These are phyloP conservation scores for Cyanophora paradoxa DNA, from an alignment of 78 protist species.

Conservation along the genomic window DNA sequence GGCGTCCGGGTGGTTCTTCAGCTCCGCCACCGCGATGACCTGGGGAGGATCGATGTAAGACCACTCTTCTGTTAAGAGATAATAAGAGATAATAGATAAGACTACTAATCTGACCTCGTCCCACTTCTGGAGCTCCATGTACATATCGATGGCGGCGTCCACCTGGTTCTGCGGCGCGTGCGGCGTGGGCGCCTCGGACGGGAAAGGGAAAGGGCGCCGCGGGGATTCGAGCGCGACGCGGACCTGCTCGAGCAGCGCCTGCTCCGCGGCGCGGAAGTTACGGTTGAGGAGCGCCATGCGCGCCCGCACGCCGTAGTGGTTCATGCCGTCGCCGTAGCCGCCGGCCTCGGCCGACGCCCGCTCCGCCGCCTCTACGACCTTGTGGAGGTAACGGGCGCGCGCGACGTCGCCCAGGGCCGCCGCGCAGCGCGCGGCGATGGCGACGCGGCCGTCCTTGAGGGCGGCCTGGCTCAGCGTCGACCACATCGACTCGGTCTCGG, in stretches of 20 bases:
- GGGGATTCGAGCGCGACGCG: too few species aligned
- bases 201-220: too few species aligned
- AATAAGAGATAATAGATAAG: background rate
- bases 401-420: conserved; percentile 71
- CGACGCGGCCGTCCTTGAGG: conserved; percentile 22
- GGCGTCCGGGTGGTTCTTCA: conserved; percentile 19
- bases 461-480: conserved; percentile 37
- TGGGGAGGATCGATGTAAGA: too few species aligned
- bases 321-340: background rate
- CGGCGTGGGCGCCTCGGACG: too few species aligned
- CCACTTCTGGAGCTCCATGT: conserved; percentile 43
- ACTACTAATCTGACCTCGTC: conserved; percentile 64
- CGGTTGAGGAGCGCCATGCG: conserved; percentile 31
- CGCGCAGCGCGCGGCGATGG: conserved; percentile 62
- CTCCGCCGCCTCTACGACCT: conserved; percentile 24
- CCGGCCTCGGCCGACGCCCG: conserved; percentile 4
- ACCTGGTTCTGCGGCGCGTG: too few species aligned
- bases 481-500: conserved; percentile 78
- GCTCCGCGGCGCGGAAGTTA: conserved; percentile 29
- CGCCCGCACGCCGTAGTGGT: conserved; percentile 54
- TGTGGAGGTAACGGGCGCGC: conserved; percentile 49
- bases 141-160: conserved; percentile 27
- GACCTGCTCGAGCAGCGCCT: conserved; percentile 49
- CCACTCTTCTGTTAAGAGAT: too few species aligned
- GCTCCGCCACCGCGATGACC: background rate